Evolutionary conservation across 768 basidiomycete species (phyloP).

Genomic region (Phaeotremella fagi): DNA sequence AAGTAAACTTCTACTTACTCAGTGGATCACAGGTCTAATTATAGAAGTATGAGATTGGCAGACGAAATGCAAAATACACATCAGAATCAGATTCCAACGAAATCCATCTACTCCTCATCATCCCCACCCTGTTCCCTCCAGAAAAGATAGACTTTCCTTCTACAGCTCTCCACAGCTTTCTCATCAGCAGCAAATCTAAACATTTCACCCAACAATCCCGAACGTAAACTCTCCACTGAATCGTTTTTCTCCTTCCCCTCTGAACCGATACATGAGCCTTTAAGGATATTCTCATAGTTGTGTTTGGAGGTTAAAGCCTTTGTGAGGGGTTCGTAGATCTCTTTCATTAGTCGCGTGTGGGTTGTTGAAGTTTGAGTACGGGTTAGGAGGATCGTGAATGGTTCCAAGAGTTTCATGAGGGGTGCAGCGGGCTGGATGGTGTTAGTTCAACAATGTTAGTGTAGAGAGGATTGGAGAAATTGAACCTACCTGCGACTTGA

Average conservation of each 20-base stretch:
- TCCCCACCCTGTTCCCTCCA: conserved; percentile 60
- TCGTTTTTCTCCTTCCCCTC: conserved; percentile 44
- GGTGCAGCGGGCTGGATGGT: conserved; percentile 51
- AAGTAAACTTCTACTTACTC: too few species aligned
- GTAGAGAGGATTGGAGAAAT: neutral
- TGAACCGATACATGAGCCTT: conserved; percentile 53
- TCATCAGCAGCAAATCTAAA: conserved; percentile 64
- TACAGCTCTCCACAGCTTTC: conserved; percentile 70
- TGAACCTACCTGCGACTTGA: conserved; percentile 48
- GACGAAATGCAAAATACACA: neutral
- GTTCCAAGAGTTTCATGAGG: conserved; percentile 57
- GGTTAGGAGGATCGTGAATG: conserved; percentile 70
- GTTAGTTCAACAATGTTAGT: neutral
- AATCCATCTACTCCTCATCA: conserved; percentile 41
- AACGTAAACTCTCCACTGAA: conserved; percentile 30
- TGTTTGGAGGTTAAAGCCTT: conserved; percentile 52
- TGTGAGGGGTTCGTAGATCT: conserved; percentile 68
- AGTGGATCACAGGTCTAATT: too few species aligned
- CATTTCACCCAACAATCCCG: conserved; percentile 58
- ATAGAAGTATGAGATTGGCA: too few species aligned
- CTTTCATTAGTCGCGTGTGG: conserved; percentile 66
- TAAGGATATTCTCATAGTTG: conserved; percentile 53
- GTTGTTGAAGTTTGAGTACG: conserved; percentile 61
- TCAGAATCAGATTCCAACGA: neutral
- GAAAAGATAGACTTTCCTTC: conserved; percentile 74